Evolutionary conservation across 495 filamentous ascomycete species (phyloP).

Genomic region (Amorphotheca resinae): DNA sequence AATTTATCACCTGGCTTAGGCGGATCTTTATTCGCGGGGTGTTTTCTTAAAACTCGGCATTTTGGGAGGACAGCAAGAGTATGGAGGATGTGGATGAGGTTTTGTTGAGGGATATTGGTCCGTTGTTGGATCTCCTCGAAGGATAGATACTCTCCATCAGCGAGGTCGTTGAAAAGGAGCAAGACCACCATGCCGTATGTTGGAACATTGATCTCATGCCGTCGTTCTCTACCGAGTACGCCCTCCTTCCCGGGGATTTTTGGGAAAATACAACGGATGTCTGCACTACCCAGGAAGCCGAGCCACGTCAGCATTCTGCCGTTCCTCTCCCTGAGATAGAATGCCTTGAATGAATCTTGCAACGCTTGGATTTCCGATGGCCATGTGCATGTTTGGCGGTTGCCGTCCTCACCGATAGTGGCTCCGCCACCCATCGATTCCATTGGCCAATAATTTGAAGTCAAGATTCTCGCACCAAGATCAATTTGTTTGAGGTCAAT

Average conservation of each 20-base stretch:
- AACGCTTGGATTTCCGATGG: slow-evolving; percentile 64
- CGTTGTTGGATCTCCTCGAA: slow-evolving; percentile 75
- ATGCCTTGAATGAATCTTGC: slow-evolving; percentile 79
- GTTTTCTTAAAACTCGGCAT: slow-evolving; percentile 68
- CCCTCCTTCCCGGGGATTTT: slow-evolving; percentile 50
- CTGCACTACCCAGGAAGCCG: slow-evolving; percentile 56
- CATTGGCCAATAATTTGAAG: slow-evolving; percentile 87
- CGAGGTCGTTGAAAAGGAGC: slow-evolving; percentile 74
- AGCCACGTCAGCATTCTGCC: slow-evolving; percentile 83
- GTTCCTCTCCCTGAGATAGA: slow-evolving; percentile 76
- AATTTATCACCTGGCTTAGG: slow-evolving; percentile 74
- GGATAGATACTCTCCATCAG: slow-evolving; percentile 48
- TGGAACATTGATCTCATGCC: slow-evolving; percentile 82
- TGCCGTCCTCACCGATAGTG: slow-evolving; percentile 30
- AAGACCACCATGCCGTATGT: slow-evolving; percentile 90
- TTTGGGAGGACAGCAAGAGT: slow-evolving; percentile 79
- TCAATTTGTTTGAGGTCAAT: slow-evolving; percentile 58
- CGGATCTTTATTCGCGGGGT: slow-evolving; percentile 62
- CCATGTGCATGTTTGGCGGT: slow-evolving; percentile 46
- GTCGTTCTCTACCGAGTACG: slow-evolving; percentile 50
- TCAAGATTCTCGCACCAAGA: slow-evolving; percentile 72
- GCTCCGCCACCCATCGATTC: slow-evolving; percentile 53
- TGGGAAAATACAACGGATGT: slow-evolving; percentile 69
- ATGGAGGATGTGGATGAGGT: slow-evolving; percentile 72
- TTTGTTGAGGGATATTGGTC: slow-evolving; percentile 69